Evolutionary conservation across 176 grass and related monocot species (phyloP).

Genomic region (Eleusine coracana): DNA sequence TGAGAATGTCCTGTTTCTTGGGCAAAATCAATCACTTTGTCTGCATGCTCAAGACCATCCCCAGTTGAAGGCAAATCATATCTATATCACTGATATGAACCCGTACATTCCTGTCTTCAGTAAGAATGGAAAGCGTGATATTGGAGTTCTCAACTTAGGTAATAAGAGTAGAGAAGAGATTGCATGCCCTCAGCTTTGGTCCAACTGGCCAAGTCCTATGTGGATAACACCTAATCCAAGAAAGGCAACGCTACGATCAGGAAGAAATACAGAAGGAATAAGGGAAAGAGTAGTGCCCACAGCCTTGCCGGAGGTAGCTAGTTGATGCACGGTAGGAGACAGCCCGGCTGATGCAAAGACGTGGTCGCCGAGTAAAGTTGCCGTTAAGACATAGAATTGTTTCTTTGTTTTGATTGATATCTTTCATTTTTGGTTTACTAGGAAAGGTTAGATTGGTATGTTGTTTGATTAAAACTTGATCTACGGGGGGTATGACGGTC

Average conservation of each 20-base stretch:
- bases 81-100: slow-evolving; percentile 3
- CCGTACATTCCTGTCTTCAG: background rate
- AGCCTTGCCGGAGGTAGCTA: background rate
- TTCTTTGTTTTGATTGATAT: background rate
- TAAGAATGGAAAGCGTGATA: background rate
- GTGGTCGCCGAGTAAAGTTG: background rate
- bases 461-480: too few species aligned
- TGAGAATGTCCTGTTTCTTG: slow-evolving; percentile 22
- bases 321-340: background rate
- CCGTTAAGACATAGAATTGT: background rate
- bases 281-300: too few species aligned
- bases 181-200: slow-evolving; percentile 16
- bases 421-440: background rate
- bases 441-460: background rate
- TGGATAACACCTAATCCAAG: slow-evolving; percentile 22
- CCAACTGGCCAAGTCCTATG: background rate
- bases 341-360: background rate
- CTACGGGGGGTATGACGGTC: too few species aligned
- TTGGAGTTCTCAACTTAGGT: background rate
- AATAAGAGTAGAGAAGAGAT: background rate
- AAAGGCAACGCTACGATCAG: background rate
- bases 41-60: background rate
- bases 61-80: slow-evolving; percentile 21
- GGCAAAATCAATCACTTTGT: background rate
- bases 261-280: too few species aligned